Evolutionary conservation across 768 basidiomycete genomes (phyloP).

Genomic region (Saitozyma podzolica): DNA sequence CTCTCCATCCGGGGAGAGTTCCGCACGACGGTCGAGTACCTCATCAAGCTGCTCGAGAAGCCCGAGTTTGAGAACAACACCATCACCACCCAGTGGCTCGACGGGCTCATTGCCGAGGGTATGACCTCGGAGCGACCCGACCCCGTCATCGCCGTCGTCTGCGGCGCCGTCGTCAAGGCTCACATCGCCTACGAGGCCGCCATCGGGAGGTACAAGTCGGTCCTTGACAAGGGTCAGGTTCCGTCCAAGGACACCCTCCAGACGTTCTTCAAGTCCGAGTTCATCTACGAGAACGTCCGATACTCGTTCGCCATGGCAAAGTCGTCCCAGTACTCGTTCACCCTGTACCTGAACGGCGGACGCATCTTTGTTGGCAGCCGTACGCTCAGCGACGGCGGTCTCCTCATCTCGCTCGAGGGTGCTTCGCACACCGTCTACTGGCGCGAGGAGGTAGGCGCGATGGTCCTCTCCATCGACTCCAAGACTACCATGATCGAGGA

Average conservation of each 20-base stretch:
- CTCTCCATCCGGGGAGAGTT: constrained; percentile 98
- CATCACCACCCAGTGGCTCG: constrained; percentile 98
- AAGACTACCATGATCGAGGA: constrained; percentile 99
- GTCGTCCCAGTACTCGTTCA: constrained; percentile 84
- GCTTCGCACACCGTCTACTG: constrained; percentile 97
- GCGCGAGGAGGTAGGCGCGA: constrained; percentile 94
- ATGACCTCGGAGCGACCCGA: constrained; percentile 97
- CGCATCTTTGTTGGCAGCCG: constrained; percentile 88
- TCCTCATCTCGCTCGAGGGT: constrained; percentile 86
- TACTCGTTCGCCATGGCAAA: constrained; percentile 95
- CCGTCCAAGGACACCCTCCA: constrained; percentile 91
- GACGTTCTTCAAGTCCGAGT: constrained; percentile 94
- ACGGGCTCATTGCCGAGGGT: constrained; percentile 93
- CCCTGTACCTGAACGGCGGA: constrained; percentile 93
- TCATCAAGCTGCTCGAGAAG: constrained; percentile 94
- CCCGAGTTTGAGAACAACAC: constrained; percentile 96
- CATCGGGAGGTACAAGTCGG: constrained; percentile 87
- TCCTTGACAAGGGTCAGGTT: constrained; percentile 97
- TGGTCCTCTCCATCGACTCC: constrained; percentile 81
- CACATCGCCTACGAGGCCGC: constrained; percentile 86
- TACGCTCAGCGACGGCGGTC: constrained; percentile 89
- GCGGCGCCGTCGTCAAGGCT: constrained; percentile 93
- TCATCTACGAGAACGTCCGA: constrained; percentile 92
- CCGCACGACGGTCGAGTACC: constrained; percentile 96
- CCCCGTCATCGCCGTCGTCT: constrained; percentile 85